Evolutionary conservation across 2,329 filamentous ascomycete genomes (phyloP), one percentile per base, ranked within the genome.

Genomic region (Neofusicoccum ribis): DNA sequence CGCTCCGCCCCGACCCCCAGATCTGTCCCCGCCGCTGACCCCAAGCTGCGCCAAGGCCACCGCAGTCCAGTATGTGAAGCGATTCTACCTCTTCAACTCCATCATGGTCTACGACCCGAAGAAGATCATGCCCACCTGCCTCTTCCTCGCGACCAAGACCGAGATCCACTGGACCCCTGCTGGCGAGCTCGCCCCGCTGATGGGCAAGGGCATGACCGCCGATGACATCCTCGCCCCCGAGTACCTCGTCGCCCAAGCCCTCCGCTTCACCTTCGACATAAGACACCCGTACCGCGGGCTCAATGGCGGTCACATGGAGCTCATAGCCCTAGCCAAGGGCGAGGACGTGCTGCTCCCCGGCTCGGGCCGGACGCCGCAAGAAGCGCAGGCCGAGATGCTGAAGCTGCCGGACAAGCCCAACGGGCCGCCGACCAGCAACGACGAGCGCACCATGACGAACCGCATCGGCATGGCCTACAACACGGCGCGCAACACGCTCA

Each of bases 101-200:
- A 88, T 93, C 73, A 97, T 98, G 91, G 97, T 93, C 36, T 98
- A 99, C 76, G 91, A 94, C 68, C 94, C 93, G 0, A 91, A 91
- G 68, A 89, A 92, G 68, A 91, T 98, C 70, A 88, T 96, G 75
- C 92, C 93, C 74, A 95, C 93, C 36, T 92, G 91, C 41, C 85
- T 99, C 63, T 98, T 96, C 82, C 91, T 99, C 69, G 93, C 93
- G 9, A 93, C 90, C 72, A 99, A 99, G 80, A 92, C 92, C 4
- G 94, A 99, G 74, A 92, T 92, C 67, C 87, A 89, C 75, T 93
- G 94, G 76, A 87, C 89, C 67, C 86, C 88, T 8, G 81, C 89
- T 31, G 80, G 81, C 1, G 80, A 83, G 58, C 96, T 96, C 72
- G 88, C 86, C 31, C 86, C 88, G 61, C 88, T 93, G n/a, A 50